Conservation (phyloP, 2,329 filamentous ascomycete species). For the Penicillium hordei region DNA sequence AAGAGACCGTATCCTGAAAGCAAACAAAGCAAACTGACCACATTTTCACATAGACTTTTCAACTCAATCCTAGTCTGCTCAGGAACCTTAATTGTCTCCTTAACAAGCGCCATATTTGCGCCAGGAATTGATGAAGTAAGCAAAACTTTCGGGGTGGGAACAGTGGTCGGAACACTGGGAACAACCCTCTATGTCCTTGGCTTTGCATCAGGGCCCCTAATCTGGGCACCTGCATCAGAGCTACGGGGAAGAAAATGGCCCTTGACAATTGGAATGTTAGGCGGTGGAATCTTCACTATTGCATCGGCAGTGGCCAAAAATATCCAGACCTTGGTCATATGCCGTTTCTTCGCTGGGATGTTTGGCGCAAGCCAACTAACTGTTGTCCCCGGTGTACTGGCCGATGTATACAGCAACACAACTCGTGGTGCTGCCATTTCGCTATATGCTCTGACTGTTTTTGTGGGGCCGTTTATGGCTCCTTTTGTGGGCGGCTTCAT, state of each 20-base stretch:
- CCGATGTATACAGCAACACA: constrained; percentile 51
- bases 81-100: constrained; percentile 52
- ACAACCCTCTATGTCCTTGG: constrained; percentile 51
- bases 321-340: constrained; percentile 42
- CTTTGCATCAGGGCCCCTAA: constrained; percentile 58
- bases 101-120: constrained; percentile 64
- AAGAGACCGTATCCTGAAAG: neutral
- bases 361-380: constrained; percentile 46
- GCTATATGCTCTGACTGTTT: constrained; percentile 49
- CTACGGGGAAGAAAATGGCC: constrained; percentile 58
- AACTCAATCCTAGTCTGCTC: constrained; percentile 35
- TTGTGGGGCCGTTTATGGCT: constrained; percentile 48
- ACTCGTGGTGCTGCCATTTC: constrained; percentile 44
- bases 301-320: constrained; percentile 44
- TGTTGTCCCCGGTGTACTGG: constrained; percentile 46
- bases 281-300: constrained; percentile 47
- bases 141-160: constrained; percentile 44
- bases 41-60: constrained; percentile 17
- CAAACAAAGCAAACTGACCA: neutral
- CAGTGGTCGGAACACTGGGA: constrained; percentile 45
- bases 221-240: constrained; percentile 63
- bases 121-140: constrained; percentile 59
- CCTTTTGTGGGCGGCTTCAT: constrained; percentile 55
- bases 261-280: constrained; percentile 44
- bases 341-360: constrained; percentile 48